phyloP scores from a whole-genome alignment of 177 flowering plant species.

The Vitis hybrid region DNA sequence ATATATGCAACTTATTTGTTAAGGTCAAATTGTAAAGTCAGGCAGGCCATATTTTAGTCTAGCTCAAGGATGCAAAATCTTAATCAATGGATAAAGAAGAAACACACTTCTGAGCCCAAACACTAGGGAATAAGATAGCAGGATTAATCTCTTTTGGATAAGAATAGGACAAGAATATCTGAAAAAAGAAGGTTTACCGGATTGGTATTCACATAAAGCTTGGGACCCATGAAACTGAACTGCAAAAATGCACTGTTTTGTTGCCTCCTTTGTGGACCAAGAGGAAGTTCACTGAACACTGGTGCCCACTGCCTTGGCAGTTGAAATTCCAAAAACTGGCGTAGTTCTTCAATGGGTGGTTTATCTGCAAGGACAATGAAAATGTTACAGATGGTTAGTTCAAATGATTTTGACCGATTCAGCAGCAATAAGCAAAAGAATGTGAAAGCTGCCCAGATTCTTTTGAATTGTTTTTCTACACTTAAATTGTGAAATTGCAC shows the following conservation, averaged over 20 bases:
- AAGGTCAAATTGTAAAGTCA: not conserved
- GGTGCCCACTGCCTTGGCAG: slow-evolving; percentile 99
- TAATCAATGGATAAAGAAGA: not conserved
- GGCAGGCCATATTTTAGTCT: not conserved
- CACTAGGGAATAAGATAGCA: too few species aligned
- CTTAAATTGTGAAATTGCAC: too few species aligned
- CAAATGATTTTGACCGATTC: not conserved
- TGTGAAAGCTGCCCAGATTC: not conserved
- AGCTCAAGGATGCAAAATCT: not conserved
- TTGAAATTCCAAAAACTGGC: slow-evolving; percentile 94
- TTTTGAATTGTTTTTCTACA: too few species aligned
- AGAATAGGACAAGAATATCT: not conserved
- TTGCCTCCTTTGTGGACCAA: slow-evolving; percentile 86
- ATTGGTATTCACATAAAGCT: slow-evolving; percentile 77
- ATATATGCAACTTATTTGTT: not conserved
- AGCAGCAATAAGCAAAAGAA: not conserved
- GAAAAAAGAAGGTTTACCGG: slow-evolving; percentile 45
- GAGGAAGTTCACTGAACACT: slow-evolving; percentile 87
- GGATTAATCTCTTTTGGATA: not conserved
- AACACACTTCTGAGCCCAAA: not conserved
- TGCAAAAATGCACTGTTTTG: slow-evolving; percentile 63
- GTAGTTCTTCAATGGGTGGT: slow-evolving; percentile 91
- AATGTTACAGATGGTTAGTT: not conserved
- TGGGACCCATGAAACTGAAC: slow-evolving; percentile 93
- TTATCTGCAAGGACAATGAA: slow-evolving; percentile 61